These are phyloP conservation scores for Suillus bovinus DNA, from an alignment of 768 basidiomycete genomes.

Conservation along the genomic window DNA sequence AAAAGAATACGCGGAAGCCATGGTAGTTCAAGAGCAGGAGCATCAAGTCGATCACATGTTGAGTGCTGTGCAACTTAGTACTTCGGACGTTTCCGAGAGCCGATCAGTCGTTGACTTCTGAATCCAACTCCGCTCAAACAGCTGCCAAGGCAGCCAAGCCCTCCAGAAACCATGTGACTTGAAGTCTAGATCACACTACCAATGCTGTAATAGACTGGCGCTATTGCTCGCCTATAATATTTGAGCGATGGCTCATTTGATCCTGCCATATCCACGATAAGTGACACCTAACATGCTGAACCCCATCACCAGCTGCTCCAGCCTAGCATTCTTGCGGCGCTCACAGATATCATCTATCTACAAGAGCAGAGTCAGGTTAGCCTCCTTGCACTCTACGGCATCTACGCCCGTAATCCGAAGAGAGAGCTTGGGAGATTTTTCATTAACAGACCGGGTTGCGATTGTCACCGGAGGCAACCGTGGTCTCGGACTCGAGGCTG, in stretches of 20 bases:
- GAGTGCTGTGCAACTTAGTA: too few relatives aligned
- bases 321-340: neutral
- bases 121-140: too few relatives aligned
- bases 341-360: neutral
- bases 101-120: too few relatives aligned
- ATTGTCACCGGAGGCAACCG: conserved; percentile 30
- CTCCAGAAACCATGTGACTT: too few relatives aligned
- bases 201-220: neutral
- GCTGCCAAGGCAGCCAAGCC: too few relatives aligned
- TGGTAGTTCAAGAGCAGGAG: too few relatives aligned
- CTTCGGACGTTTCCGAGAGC: too few relatives aligned
- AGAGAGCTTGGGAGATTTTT: conserved; percentile 37
- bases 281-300: neutral
- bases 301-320: neutral
- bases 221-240: neutral
- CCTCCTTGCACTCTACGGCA: neutral
- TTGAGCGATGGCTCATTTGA: neutral
- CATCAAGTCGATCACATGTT: too few relatives aligned
- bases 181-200: too few relatives aligned
- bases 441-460: conserved; percentile 26
- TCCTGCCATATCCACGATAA: neutral
- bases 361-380: neutral
- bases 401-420: neutral
- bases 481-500: conserved; percentile 35
- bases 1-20: too few relatives aligned